Percentiles rank a stretch among this genome's conserved stretches.
Evolutionary conservation across 371 early-diverging fungal genomes (phyloP).

Genomic region (Mucor sp.): DNA sequence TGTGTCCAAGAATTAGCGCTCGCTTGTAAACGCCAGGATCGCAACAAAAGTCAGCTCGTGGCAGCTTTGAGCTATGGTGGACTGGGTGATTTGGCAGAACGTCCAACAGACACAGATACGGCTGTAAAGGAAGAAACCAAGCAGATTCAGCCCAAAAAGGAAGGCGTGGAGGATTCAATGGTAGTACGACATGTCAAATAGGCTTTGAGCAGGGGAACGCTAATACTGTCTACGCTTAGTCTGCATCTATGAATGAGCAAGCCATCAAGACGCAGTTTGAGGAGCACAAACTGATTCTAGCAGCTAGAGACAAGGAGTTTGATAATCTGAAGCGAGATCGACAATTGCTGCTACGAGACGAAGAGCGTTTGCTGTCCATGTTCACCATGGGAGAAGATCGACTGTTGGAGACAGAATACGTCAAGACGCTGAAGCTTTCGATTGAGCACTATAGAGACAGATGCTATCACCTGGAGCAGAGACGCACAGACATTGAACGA

Average conservation of each 20-base stretch:
- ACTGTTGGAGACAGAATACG: conserved; percentile 43
- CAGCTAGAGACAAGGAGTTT: conserved; percentile 66
- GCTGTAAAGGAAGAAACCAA: conserved; percentile 1
- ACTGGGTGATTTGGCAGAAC: conserved; percentile 23
- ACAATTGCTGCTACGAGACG: conserved; percentile 53
- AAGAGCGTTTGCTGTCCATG: conserved; percentile 52
- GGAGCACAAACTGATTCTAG: conserved; percentile 52
- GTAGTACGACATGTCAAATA: neutral
- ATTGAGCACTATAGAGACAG: conserved; percentile 46
- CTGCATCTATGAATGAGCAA: conserved; percentile 24
- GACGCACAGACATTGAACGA: conserved; percentile 19
- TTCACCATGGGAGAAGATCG: conserved; percentile 57
- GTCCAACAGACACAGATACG: neutral
- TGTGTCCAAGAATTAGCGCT: conserved; percentile 20
- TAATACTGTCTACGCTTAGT: neutral
- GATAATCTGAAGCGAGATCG: conserved; percentile 75
- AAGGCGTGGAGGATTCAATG: conserved; percentile 2
- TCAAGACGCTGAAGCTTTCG: conserved; percentile 59
- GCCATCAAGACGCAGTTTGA: conserved; percentile 30
- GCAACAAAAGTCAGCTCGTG: conserved; percentile 35
- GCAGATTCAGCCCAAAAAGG: conserved; percentile 1
- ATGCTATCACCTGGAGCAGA: conserved; percentile 32
- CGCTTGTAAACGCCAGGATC: conserved; percentile 38
- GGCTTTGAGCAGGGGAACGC: neutral
- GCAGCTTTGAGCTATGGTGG: conserved; percentile 28